Evolutionary conservation across 2,329 filamentous ascomycete species (phyloP).

Genomic region (Paecilomyces sp.): DNA sequence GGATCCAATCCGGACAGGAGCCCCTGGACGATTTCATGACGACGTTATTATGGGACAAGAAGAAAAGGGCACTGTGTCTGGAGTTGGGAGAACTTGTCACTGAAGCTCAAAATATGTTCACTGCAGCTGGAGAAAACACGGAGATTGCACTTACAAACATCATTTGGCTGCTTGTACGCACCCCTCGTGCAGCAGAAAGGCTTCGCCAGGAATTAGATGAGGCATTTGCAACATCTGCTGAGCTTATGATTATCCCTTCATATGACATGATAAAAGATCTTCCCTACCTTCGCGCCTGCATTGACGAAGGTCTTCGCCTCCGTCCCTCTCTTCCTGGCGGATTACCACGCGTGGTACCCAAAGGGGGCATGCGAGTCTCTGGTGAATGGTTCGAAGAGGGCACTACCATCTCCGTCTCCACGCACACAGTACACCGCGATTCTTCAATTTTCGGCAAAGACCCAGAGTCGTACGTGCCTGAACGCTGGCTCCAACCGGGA

Average conservation of each 20-base stretch:
- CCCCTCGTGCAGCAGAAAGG: not conserved
- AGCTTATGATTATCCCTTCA: not conserved
- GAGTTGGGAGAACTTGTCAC: not conserved
- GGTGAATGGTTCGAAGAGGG: slow-evolving; percentile 9
- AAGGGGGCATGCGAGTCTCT: slow-evolving; percentile 6
- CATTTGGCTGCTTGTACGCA: not conserved
- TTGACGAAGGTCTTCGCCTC: slow-evolving; percentile 12
- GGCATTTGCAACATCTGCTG: no score
- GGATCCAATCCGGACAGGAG: no score
- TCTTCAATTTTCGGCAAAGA: not conserved
- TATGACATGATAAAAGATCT: not conserved
- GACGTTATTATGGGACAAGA: no score
- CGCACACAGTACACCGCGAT: slow-evolving; percentile 7
- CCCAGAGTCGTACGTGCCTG: not conserved
- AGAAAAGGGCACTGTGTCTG: not conserved
- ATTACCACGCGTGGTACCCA: slow-evolving; percentile 6
- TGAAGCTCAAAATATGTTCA: not conserved
- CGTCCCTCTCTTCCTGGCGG: slow-evolving; percentile 7
- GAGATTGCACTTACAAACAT: not conserved
- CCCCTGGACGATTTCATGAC: no score
- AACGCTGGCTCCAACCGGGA: slow-evolving; percentile 1
- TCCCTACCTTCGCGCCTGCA: slow-evolving; percentile 9
- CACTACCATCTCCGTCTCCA: slow-evolving; percentile 8
- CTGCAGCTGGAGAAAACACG: not conserved
- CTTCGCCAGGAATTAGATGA: not conserved